Evolutionary conservation across 129 eudicot species (phyloP).

Genomic region (Flaveria trinervia): DNA sequence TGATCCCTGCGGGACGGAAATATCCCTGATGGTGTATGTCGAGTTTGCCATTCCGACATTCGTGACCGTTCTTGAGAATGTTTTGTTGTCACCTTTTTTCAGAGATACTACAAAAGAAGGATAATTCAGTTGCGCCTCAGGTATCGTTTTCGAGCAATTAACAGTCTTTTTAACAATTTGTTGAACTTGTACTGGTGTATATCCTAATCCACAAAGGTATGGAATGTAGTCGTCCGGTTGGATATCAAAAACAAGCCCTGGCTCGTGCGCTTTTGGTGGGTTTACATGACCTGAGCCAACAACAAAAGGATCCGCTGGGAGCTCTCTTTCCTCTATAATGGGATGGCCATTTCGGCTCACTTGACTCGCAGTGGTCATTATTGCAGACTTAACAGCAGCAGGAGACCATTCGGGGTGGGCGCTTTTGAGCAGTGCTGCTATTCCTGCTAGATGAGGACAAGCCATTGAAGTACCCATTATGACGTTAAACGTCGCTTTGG

Average conservation of each 20-base stretch:
- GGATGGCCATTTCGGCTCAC: slow-evolving; percentile 31
- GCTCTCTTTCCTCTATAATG: slow-evolving; percentile 40
- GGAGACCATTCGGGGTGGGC: slow-evolving; percentile 79
- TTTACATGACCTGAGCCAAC: slow-evolving; percentile 63
- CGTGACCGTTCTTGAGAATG: slow-evolving; percentile 48
- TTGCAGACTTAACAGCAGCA: slow-evolving; percentile 63
- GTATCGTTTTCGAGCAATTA: slow-evolving; percentile 38
- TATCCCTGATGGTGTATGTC: slow-evolving; percentile 23
- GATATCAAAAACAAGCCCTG: slow-evolving; percentile 65
- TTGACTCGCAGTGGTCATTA: slow-evolving; percentile 57
- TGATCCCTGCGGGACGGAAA: slow-evolving; percentile 33
- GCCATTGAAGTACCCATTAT: slow-evolving; percentile 61
- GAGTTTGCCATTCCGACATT: slow-evolving; percentile 50
- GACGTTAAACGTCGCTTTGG: slow-evolving; percentile 39
- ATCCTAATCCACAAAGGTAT: slow-evolving; percentile 58
- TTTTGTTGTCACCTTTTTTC: slow-evolving; percentile 9
- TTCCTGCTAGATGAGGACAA: slow-evolving; percentile 59
- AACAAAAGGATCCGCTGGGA: slow-evolving; percentile 46
- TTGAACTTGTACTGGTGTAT: slow-evolving; percentile 34
- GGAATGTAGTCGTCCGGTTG: slow-evolving; percentile 55
- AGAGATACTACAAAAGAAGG: slow-evolving; percentile 56
- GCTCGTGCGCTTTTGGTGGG: slow-evolving; percentile 53
- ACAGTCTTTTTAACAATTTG: slow-evolving; percentile 18
- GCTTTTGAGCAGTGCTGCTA: slow-evolving; percentile 25
- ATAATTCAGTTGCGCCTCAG: slow-evolving; percentile 57